Base-by-base conservation (phyloP, 2,329 filamentous ascomycete genomes). In the Paraphaeosphaeria minitans region DNA sequence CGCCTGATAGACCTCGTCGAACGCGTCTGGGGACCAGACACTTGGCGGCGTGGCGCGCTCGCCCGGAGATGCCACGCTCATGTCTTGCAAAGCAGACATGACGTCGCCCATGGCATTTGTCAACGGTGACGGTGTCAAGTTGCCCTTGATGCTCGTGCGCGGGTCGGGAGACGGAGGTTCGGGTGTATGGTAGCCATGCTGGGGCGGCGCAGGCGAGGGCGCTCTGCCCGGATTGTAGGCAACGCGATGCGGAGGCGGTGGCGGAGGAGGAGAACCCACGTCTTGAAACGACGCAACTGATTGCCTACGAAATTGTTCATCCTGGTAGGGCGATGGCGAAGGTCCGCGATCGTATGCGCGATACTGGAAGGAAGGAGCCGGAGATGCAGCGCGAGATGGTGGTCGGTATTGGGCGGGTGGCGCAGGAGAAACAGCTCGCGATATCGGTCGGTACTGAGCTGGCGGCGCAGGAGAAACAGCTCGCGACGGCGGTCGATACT, bases 31-130 rank as follows among this genome's bases (percentile, higher is more conserved):
- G 0, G 93, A 95, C 95, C 95, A 99, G 4, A 93, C 89, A 70
- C 92, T 87, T 9, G 87, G 77, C 0, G 85, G 80, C 0, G 84
- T 80, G 43, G 86, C 82, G 0, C 86, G 83, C 29, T 85, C 83
- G 35, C 85, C 83, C 14, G 81, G 69, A 62, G 81, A 61, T 14
- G 85, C 81, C 66, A 89, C 82, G 19, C 89, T 89, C 82, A 99
- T 91, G 60, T 93, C 93, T 72, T 96, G 89, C 45, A 99, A 79
- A 56, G 95, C 96, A 65, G 95, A 92, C 87, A 98, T 97, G 4
- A 99, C 93, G 76, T 96, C 94, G 72, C 98, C 94, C 93, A 99
- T 99, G 1, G 95, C 95, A 75, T 93, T 92, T 59, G 95, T 85
- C 3, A 99, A 80, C 0, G 95, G 95, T 2, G 95, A 98, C 1